Evolutionary conservation across 192 early-diverging fungal species (phyloP), one percentile per base, ranked within the genome.

Genomic region (Backusella sp.): DNA sequence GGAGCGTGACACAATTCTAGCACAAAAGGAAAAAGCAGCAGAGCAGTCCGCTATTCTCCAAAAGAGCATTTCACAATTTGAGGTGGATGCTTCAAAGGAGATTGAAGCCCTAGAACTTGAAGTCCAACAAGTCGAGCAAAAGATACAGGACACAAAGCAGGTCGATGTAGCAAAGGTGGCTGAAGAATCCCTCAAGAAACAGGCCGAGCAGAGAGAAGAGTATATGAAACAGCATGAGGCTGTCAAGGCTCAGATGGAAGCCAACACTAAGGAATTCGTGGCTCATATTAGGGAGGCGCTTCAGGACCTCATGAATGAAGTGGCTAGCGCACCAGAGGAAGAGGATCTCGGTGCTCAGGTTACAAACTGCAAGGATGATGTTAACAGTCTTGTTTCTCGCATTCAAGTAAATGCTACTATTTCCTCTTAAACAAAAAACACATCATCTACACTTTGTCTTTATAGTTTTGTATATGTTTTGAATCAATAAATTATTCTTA

Each of bases 311-410:
- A 62, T 62, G 56, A 8, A 12, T 28, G 56, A 62, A 9, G 56
- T 62, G 23, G 56, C 56, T 62, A 28, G 9, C 15, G 21, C 56
- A 62, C 23, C 56, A 62, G 56, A 62, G 56, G 56, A 56, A 17
- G 42, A 49, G 23, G 23, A 62, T 62, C 28, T 62, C 23, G 56
- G 12, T 62, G 2, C 56, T 3, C 56, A 62, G 12, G 23, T 62
- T 62, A 28, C 26, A 62, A 62, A 62, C 26, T 62, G 56, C 23
- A 62, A 62, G 56, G 56, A 59, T 59, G 53, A 59, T 59, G 53
- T 59, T 26, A 26, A 59, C 23, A 59, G 21, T 21, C 23, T 59
- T n/a, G 46, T 49, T 17, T 49, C 46, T 49, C 46, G 46, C 19
- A 49, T 49, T 7, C 46, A 49, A 49, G 46, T 49, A 2, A 49